phyloP scores from a whole-genome alignment of 768 basidiomycete genomes.

The Rubroboletus pulcherrimus region DNA sequence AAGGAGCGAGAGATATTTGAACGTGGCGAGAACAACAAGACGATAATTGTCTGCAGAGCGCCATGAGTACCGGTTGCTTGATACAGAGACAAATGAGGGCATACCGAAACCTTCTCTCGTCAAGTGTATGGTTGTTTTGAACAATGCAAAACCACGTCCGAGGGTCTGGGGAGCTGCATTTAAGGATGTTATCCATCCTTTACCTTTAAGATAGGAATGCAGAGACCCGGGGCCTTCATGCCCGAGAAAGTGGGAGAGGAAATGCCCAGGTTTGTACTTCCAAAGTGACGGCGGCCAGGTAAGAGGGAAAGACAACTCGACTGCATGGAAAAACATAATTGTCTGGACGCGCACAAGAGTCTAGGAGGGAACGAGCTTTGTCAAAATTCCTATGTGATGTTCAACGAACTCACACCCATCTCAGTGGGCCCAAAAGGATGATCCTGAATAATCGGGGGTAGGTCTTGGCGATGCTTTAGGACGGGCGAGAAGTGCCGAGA shows the following conservation, averaged over 20 bases:
- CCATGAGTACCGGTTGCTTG: slow-evolving; percentile 1
- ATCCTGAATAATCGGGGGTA: slow-evolving; percentile 61
- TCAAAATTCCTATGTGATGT: slow-evolving; percentile 3
- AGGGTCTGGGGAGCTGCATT: slow-evolving; percentile 66
- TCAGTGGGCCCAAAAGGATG: slow-evolving; percentile 73
- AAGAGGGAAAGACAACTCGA: slow-evolving; percentile 81
- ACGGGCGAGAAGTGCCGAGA: slow-evolving; percentile 71
- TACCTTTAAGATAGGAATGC: slow-evolving; percentile 83
- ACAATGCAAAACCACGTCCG: slow-evolving; percentile 83
- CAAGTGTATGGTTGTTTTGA: slow-evolving; percentile 77
- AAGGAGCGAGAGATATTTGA: slow-evolving; percentile 76
- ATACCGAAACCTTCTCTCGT: slow-evolving; percentile 84
- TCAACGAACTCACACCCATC: slow-evolving; percentile 55
- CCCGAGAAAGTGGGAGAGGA: slow-evolving; percentile 79
- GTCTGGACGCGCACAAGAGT: slow-evolving; percentile 85
- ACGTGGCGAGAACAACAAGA: slow-evolving; percentile 61
- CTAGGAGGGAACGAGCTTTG: slow-evolving; percentile 34
- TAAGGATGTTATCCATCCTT: slow-evolving; percentile 80
- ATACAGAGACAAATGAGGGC: slow-evolving; percentile 23
- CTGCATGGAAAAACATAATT: slow-evolving; percentile 77
- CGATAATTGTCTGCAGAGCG: slow-evolving; percentile 57
- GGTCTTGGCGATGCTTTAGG: slow-evolving; percentile 55
- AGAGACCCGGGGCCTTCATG: slow-evolving; percentile 94
- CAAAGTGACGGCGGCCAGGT: slow-evolving; percentile 67
- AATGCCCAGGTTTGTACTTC: slow-evolving; percentile 74